Evolutionary conservation across 169 alveolate genomes (phyloP), one percentile per base, ranked within the genome.

Genomic region (Plasmodium chabaudi): DNA sequence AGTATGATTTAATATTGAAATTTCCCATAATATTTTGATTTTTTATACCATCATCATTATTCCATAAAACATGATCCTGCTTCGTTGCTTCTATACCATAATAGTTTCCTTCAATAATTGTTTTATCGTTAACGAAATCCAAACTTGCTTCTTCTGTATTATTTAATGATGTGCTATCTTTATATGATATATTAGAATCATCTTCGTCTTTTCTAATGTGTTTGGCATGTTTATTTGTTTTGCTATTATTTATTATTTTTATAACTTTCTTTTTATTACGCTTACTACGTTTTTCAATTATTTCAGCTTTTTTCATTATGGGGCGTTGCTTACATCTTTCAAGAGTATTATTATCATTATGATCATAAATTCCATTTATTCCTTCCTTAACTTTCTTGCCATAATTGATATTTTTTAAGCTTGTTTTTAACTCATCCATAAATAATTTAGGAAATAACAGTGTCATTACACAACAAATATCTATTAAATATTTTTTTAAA

Each of bases 371-470:
- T 42, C 19, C 34, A 13, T 57, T 21, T 63, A 77, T 56, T 9
- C 25, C 49, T 21, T 25, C 73, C 17, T 23, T 67, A 9, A 10
- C 12, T 44, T 15, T 55, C 49, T 25, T 68, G 6, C 42, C 17
- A 23, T 70, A 63, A 15, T 72, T 88, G 27, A 44, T 87, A 53
- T 25, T 69, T 44, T 7, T 56, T 21, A 51, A 55, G 34, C 63
- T 82, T 39, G 71, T 69, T 63, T 72, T 65, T 47, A 92, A 88
- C 39, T 91, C 89, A 12, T 64, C 88, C 27, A 89, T 71, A 51
- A 93, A 65, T 67, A 87, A 71, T 27, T 92, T 93, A 7, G 97
- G 97, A 13, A 88, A 39, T 51, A 94, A 72, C 4, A 92, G 92
- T 61, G 95, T 93, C 69, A 94, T 87, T 15, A 82, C 91, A 55